These are phyloP conservation scores for Penicillium sp. DNA, from an alignment of 2,329 filamentous ascomycete genomes.

Conservation along the genomic window DNA sequence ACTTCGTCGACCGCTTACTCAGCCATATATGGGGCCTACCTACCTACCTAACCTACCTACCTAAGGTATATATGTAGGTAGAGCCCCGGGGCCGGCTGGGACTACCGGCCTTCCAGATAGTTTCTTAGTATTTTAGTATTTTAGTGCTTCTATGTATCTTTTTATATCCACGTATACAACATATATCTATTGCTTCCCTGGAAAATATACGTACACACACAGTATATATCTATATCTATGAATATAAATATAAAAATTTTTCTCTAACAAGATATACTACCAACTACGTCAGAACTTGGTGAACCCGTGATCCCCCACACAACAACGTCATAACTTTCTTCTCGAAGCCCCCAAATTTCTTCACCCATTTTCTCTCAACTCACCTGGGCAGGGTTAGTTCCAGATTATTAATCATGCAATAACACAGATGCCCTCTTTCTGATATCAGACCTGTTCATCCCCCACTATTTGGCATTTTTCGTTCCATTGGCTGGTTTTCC, in stretches of 20 bases:
- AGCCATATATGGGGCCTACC: too few species aligned
- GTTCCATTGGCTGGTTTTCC: constrained; percentile 2
- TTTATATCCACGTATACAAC: neutral
- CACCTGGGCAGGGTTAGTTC: neutral
- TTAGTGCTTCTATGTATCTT: neutral
- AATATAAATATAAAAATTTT: neutral
- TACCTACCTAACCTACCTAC: too few species aligned
- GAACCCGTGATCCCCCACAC: constrained; percentile 25
- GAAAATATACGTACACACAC: too few species aligned
- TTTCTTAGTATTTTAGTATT: neutral
- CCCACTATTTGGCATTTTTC: neutral
- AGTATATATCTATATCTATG: too few species aligned
- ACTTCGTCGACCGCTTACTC: too few species aligned
- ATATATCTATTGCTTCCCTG: too few species aligned
- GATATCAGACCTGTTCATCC: constrained; percentile 14
- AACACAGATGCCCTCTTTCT: constrained; percentile 8
- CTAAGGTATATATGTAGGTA: too few species aligned
- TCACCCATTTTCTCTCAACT: constrained; percentile 9
- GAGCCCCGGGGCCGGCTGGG: neutral
- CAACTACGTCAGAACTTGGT: constrained; percentile 13
- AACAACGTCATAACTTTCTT: constrained; percentile 27
- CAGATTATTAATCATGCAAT: constrained; percentile 23
- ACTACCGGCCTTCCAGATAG: neutral
- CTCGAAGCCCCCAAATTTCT: constrained; percentile 19
- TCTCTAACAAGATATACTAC: neutral